Conservation (phyloP, 768 basidiomycete species). For the Suillus decipiens region DNA sequence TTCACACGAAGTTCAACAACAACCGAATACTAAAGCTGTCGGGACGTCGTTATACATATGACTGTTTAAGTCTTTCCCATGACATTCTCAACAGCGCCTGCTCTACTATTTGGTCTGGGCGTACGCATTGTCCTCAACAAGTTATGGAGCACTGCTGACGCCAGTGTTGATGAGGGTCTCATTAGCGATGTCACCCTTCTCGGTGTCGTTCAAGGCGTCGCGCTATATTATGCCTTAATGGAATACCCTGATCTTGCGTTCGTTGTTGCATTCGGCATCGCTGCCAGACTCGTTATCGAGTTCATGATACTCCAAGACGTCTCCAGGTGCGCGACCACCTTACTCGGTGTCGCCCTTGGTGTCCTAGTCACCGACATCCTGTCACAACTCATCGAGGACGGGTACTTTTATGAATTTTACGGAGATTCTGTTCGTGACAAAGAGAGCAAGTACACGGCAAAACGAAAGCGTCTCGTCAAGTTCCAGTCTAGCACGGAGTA, state of each 20-base stretch:
- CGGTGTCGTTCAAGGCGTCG: constrained; percentile 77
- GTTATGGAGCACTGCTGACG: constrained; percentile 45
- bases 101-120: constrained; percentile 74
- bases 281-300: constrained; percentile 64
- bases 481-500: constrained; percentile 44
- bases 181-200: constrained; percentile 63
- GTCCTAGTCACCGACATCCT: constrained; percentile 71
- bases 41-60: constrained; percentile 11
- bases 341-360: constrained; percentile 69
- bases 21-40: constrained; percentile 18
- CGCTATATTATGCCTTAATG: constrained; percentile 64
- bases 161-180: constrained; percentile 33
- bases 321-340: constrained; percentile 54
- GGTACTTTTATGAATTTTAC: constrained; percentile 33
- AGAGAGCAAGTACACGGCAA: constrained; percentile 24
- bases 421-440: constrained; percentile 20
- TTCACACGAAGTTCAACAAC: constrained; percentile 25
- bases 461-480: constrained; percentile 46
- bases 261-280: constrained; percentile 57
- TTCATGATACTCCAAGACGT: constrained; percentile 57
- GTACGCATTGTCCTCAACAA: constrained; percentile 70
- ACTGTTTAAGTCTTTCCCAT: constrained; percentile 20
- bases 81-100: constrained; percentile 59
- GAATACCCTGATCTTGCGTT: constrained; percentile 55
- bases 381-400: constrained; percentile 62